Conservation (phyloP, 2,329 filamentous ascomycete genomes). For the Epichloe typhina region DNA sequence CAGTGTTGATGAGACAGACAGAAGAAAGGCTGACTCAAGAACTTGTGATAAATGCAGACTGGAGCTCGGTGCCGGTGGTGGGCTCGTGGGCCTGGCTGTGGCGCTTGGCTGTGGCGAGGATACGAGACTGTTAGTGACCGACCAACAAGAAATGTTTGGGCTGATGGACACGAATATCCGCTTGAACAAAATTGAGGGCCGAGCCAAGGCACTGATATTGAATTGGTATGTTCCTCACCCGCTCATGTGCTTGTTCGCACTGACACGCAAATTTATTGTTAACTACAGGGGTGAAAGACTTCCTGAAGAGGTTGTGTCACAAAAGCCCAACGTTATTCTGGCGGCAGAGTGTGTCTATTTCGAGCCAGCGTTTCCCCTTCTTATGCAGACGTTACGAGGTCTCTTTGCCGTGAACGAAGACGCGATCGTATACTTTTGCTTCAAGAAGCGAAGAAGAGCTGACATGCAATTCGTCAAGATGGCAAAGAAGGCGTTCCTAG, state of each 20-base stretch:
- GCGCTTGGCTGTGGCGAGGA: slow-evolving; percentile 41
- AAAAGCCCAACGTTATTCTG: slow-evolving; percentile 67
- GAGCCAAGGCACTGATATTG: slow-evolving; percentile 55
- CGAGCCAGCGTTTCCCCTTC: slow-evolving; percentile 82
- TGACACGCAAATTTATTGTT: background rate
- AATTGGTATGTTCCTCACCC: slow-evolving; percentile 52
- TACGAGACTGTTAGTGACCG: slow-evolving; percentile 61
- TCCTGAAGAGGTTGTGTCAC: slow-evolving; percentile 35
- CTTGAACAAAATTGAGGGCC: slow-evolving; percentile 58
- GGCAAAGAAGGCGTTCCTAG: slow-evolving; percentile 51
- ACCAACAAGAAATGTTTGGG: slow-evolving; percentile 72
- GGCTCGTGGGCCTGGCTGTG: slow-evolving; percentile 61
- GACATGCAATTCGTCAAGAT: slow-evolving; percentile 64
- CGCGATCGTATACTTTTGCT: slow-evolving; percentile 66
- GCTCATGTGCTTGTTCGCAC: background rate
- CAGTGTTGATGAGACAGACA: background rate
- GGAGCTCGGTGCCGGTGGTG: slow-evolving; percentile 84
- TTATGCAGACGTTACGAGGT: slow-evolving; percentile 64
- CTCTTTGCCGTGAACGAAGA: slow-evolving; percentile 60
- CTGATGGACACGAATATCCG: slow-evolving; percentile 79
- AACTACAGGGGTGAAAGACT: slow-evolving; percentile 45
- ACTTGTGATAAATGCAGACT: slow-evolving; percentile 39
- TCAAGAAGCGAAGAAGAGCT: slow-evolving; percentile 80
- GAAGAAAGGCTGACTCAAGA: slow-evolving; percentile 9
- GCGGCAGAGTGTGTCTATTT: slow-evolving; percentile 97